Evolutionary conservation across 148 eudicot species (phyloP).

Genomic region (Agrostemma githago): DNA sequence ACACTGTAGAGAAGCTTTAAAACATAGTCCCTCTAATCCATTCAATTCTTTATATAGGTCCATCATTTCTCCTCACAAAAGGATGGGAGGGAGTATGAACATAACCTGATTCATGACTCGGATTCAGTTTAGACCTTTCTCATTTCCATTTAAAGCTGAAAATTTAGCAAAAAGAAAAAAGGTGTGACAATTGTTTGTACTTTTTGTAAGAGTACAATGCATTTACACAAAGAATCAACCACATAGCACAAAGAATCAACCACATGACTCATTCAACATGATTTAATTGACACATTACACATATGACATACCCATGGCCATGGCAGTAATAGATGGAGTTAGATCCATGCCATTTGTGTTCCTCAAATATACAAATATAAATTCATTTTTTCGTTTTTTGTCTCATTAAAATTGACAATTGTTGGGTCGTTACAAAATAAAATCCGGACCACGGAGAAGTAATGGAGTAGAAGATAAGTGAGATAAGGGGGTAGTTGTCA

Average conservation of each 20-base stretch:
- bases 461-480: too few species aligned
- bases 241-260: slow-evolving; percentile 11
- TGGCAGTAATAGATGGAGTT: neutral
- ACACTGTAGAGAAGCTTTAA: neutral
- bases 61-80: too few species aligned
- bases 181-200: slow-evolving; percentile 8
- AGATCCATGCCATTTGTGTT: too few species aligned
- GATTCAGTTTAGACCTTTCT: neutral
- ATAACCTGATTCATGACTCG: neutral
- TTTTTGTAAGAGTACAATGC: slow-evolving; percentile 10
- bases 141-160: neutral
- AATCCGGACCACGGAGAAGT: too few species aligned
- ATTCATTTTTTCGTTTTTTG: too few species aligned
- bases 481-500: too few species aligned
- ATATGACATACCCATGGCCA: neutral
- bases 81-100: neutral
- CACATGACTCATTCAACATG: slow-evolving; percentile 6
- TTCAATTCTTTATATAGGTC: too few species aligned
- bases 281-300: neutral
- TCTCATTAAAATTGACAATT: too few species aligned
- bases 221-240: slow-evolving; percentile 7
- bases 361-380: too few species aligned
- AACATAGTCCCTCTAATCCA: too few species aligned
- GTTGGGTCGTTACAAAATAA: too few species aligned
- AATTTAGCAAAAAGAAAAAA: neutral